Evolutionary conservation across 2,329 filamentous ascomycete species (phyloP).

Genomic region (Penicillium fuscoglaucum): DNA sequence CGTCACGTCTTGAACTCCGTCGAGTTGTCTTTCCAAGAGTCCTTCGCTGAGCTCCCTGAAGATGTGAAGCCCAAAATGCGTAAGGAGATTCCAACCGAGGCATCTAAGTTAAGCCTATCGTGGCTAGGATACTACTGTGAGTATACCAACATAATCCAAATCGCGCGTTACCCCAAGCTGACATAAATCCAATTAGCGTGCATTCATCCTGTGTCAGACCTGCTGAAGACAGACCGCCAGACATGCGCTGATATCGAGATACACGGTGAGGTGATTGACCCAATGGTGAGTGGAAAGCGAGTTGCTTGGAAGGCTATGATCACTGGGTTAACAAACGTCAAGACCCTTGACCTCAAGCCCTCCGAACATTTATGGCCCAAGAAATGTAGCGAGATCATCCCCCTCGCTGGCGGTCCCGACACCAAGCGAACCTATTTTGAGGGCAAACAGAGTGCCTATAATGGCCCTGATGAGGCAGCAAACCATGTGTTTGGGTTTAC

Average conservation of each 20-base stretch:
- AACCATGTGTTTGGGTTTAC: constrained; percentile 37
- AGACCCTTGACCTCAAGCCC: constrained; percentile 29
- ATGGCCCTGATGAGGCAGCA: constrained; percentile 1
- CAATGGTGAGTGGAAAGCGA: constrained; percentile 31
- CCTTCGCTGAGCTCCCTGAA: constrained; percentile 23
- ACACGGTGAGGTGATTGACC: constrained; percentile 24
- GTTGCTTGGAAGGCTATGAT: neutral
- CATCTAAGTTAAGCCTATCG: constrained; percentile 11
- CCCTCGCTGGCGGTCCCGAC: constrained; percentile 3
- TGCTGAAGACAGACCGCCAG: constrained; percentile 31
- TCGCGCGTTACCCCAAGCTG: neutral
- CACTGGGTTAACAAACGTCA: constrained; percentile 3
- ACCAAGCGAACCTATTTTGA: constrained; percentile 26
- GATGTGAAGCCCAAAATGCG: constrained; percentile 23
- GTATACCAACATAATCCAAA: constrained; percentile 4
- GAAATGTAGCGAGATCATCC: constrained; percentile 27
- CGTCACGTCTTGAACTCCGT: constrained; percentile 36
- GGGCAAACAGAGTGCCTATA: constrained; percentile 25
- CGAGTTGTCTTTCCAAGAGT: constrained; percentile 30
- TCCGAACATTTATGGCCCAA: constrained; percentile 31
- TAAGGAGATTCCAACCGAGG: constrained; percentile 11
- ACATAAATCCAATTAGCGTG: constrained; percentile 30
- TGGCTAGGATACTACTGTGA: constrained; percentile 42
- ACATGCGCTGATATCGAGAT: constrained; percentile 37
- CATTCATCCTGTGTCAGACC: constrained; percentile 37